Evolutionary conservation across 2,329 filamentous ascomycete genomes (phyloP).

Genomic region (Pyrenochaeta sp.): DNA sequence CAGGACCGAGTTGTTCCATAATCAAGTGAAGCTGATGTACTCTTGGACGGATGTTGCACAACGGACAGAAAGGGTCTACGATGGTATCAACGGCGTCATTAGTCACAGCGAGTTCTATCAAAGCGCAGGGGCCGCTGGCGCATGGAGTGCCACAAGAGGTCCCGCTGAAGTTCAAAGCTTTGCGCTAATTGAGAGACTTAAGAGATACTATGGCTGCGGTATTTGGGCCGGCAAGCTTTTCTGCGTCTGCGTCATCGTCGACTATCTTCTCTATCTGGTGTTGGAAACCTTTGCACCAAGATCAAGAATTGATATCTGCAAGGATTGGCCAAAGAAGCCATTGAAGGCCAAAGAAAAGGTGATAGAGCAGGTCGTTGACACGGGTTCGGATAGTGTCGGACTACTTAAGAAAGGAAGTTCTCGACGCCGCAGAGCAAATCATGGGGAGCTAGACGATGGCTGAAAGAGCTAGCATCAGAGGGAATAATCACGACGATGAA

Average conservation of each 20-base stretch:
- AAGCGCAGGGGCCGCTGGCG: conserved; percentile 72
- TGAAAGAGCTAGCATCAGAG: conserved; percentile 6
- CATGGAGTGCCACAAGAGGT: conserved; percentile 75
- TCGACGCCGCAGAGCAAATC: conserved; percentile 37
- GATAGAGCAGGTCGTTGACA: not conserved
- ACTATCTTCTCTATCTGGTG: conserved; percentile 89
- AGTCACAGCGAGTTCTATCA: conserved; percentile 87
- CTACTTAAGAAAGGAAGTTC: conserved; percentile 39
- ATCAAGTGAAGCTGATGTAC: conserved; percentile 98
- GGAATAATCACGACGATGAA: not conserved
- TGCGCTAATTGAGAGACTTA: conserved; percentile 91
- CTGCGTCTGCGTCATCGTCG: conserved; percentile 90
- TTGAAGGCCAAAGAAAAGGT: conserved; percentile 18
- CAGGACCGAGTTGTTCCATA: conserved; percentile 92
- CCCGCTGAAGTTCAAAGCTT: conserved; percentile 80
- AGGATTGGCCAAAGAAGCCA: conserved; percentile 87
- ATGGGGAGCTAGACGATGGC: conserved; percentile 27
- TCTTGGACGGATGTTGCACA: conserved; percentile 96
- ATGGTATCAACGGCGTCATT: conserved; percentile 88
- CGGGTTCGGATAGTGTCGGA: conserved; percentile 9
- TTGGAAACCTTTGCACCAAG: conserved; percentile 88
- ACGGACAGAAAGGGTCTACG: conserved; percentile 93
- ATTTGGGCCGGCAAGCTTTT: conserved; percentile 99
- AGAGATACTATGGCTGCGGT: conserved; percentile 96
- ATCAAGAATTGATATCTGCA: conserved; percentile 85